Percentiles rank a stretch among this genome's conserved stretches.
phyloP scores from a whole-genome alignment of 176 grass and related monocot species.

The Musa beccarii region DNA sequence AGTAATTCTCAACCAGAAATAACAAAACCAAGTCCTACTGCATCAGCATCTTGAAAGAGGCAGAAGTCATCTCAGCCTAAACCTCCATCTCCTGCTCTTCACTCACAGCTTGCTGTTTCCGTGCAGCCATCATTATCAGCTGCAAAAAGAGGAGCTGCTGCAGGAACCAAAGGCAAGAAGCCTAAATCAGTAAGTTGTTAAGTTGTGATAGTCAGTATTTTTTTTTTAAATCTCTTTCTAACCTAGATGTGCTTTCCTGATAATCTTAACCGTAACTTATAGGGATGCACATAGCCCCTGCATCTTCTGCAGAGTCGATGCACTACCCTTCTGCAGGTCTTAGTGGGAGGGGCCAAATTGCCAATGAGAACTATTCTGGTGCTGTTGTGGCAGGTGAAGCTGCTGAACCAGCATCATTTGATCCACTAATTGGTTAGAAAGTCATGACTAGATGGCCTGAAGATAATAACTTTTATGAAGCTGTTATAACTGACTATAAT shows the following conservation, averaged over 20 bases:
- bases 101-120: conserved; percentile 46
- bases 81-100: conserved; percentile 38
- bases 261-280: conserved; percentile 24
- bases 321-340: conserved; percentile 47
- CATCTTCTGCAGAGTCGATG: conserved; percentile 36
- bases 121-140: conserved; percentile 60
- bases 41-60: conserved; percentile 52
- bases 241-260: conserved; percentile 4
- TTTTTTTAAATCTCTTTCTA: background rate
- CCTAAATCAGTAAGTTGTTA: conserved; percentile 50
- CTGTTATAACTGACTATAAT: conserved; percentile 23
- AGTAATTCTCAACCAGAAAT: conserved; percentile 4
- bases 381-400: conserved; percentile 35
- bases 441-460: conserved; percentile 30
- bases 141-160: conserved; percentile 39
- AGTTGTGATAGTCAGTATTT: background rate
- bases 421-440: conserved; percentile 21
- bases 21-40: background rate
- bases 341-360: conserved; percentile 48
- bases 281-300: conserved; percentile 58
- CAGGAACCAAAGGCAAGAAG: conserved; percentile 68
- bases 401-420: conserved; percentile 36
- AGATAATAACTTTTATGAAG: conserved; percentile 29
- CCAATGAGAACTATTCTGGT: conserved; percentile 52
- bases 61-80: conserved; percentile 73